These are phyloP conservation scores for Phaeoacremonium minimum DNA, from an alignment of 2,329 filamentous ascomycete genomes.

Conservation along the genomic window DNA sequence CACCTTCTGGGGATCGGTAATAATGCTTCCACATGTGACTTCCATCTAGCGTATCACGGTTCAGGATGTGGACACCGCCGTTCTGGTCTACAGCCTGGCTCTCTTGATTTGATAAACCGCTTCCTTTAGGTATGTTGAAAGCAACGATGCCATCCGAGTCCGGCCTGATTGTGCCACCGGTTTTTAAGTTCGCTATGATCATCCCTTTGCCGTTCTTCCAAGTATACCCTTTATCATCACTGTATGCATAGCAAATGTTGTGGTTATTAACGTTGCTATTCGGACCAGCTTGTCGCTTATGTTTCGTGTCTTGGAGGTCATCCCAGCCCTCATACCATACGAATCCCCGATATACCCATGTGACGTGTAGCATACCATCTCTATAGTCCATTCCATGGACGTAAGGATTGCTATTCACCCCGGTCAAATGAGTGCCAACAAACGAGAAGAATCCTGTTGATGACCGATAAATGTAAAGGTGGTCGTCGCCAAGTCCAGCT, in stretches of 20 bases:
- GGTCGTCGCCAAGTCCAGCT: conserved; percentile 43
- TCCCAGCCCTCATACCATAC: conserved; percentile 38
- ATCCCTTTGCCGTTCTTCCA: conserved; percentile 35
- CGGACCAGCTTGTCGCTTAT: conserved; percentile 35
- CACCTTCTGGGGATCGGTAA: conserved; percentile 20
- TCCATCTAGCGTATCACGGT: conserved; percentile 32
- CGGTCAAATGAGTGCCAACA: conserved; percentile 36
- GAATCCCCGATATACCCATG: conserved; percentile 47
- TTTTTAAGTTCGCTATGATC: conserved; percentile 25
- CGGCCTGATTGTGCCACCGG: conserved; percentile 32
- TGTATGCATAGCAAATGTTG: conserved; percentile 43
- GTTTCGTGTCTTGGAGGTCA: conserved; percentile 30
- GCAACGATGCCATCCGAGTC: conserved; percentile 34
- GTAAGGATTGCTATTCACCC: conserved; percentile 44
- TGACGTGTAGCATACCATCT: conserved; percentile 30
- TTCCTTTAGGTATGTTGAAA: conserved; percentile 37
- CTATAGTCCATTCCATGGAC: conserved; percentile 40
- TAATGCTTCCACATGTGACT: conserved; percentile 32
- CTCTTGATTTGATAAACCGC: conserved; percentile 45
- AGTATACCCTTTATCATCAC: conserved; percentile 34
- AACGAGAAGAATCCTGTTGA: conserved; percentile 27
- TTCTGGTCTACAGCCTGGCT: conserved; percentile 38
- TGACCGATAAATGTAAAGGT: conserved; percentile 37
- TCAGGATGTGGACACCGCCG: conserved; percentile 43
- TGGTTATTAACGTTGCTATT: conserved; percentile 43